These are phyloP conservation scores for Saturnispora sekii DNA, from an alignment of 805 yeast species.

Conservation along the genomic window DNA sequence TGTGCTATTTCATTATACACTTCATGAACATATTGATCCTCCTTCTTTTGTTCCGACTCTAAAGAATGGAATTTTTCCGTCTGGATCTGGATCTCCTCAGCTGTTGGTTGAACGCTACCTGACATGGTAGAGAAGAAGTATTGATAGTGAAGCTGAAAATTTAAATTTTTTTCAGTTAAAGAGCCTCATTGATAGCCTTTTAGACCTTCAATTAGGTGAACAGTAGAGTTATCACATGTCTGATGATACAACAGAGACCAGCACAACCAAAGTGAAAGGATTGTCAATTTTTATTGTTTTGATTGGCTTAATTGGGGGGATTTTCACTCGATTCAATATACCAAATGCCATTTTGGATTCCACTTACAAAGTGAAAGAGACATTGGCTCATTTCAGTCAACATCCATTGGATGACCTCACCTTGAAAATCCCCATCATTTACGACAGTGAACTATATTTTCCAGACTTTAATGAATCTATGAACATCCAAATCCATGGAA, in stretches of 20 bases:
- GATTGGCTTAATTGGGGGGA: neutral
- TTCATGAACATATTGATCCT: slow-evolving; percentile 74
- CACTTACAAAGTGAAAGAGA: neutral
- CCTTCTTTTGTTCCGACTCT: slow-evolving; percentile 46
- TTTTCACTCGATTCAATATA: neutral
- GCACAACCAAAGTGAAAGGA: neutral
- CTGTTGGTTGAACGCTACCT: slow-evolving; percentile 24
- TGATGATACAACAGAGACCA: no score
- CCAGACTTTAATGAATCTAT: slow-evolving; percentile 60
- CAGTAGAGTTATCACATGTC: no score
- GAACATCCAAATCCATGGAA: slow-evolving; percentile 35
- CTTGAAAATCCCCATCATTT: slow-evolving; percentile 34
- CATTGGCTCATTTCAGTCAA: slow-evolving; percentile 15
- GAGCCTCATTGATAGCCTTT: no score
- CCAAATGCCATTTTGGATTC: neutral
- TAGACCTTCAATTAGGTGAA: neutral
- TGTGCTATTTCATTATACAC: slow-evolving; percentile 88
- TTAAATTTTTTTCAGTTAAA: no score
- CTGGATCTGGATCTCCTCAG: slow-evolving; percentile 22
- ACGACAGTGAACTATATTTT: slow-evolving; percentile 36
- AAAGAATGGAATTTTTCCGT: slow-evolving; percentile 22
- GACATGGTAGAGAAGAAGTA: slow-evolving; percentile 15
- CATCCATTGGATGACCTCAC: slow-evolving; percentile 34
- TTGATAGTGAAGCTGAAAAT: neutral
- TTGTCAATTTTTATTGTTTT: neutral